Base-by-base conservation (phyloP, 2,329 filamentous ascomycete species). In the Penicillium janthinellum region DNA sequence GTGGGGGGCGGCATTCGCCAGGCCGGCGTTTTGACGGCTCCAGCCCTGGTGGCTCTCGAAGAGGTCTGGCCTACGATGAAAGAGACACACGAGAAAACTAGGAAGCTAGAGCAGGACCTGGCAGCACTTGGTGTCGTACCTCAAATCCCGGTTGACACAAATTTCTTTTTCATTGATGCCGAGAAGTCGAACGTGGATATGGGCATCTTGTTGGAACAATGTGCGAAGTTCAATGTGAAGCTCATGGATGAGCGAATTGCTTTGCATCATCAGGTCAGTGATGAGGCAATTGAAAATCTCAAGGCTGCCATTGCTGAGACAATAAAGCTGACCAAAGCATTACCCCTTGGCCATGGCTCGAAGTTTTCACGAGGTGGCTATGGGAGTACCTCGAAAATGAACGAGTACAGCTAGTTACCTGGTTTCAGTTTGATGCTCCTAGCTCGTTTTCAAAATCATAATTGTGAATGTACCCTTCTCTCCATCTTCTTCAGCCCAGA, bases 111-210 rank as follows among this genome's bases (percentile, higher is more conserved):
- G 25, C 54, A 56, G 20, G 67, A 70, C 31, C 54, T 70, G 50
- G 58, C 28, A 10, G 31, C 79, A 77, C 57, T 84, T 77, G n/a
- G 82, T 79, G 64, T 84, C 81, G 61, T 84, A 81, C 38, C 73
- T 73, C 58, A 84, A 64, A 71, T 73, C 60, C 70, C 71, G 59
- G 65, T 73, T 49, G 62, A 73, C 65, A 71, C 67, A 1, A 70
- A 71, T 52, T 69, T 70, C 50, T 69, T 55, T 42, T 69, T 69
- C 47, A 68, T 70, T 22, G 65, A 70, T 22, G 58, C 67, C 0
- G 50, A 61, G 20, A 62, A 49, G 49, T 69, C 65, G 10, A 60
- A 62, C 15, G 20, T 71, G 22, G 60, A 68, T 58, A 70, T 70
- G 66, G 67, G 58, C 5, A 51, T 70, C 15, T 57, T 71, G 57